Evolutionary conservation across 305 asterid genomes (phyloP), one percentile per base, ranked within the genome.

Genomic region (Fraxinus sp.): DNA sequence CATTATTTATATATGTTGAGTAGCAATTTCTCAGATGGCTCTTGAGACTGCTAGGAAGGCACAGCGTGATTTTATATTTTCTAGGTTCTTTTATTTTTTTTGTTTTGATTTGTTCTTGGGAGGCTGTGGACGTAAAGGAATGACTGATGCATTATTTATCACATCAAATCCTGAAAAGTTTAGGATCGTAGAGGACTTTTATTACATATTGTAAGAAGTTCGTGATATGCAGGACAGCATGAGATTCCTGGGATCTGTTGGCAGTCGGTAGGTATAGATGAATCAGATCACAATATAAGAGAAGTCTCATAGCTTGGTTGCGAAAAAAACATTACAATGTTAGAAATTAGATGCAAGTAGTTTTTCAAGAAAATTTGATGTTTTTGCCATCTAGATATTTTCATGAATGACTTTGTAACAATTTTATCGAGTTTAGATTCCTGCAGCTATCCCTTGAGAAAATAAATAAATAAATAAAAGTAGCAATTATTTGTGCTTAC

Each of bases 401-500:
- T 80, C 22, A 16, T 18, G 62, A 78, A 41, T 81, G 62, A 41
- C 16, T 49, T 70, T 35, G 6, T 66, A 64, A 22, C 81, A 68
- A 11, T 79, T 9, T 77, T 24, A 49, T 43, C 37, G 75, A 57
- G 28, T 30, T 55, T 52, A 68, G n/a, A 30, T 68, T 78, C 82
- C n/a, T 80, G 72, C 35, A n/a, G 64, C 30, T 39, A 35, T 62
- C 79, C 77, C 43, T 62, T 57, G 62, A 39, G 52, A 71, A 9
- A 41, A 30, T 22, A 11, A 18, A 57, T 2, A 2, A 43, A 11
- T 3, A 0, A 4, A 49, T 64, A 9, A 3, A 24, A 28, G 0
- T 26, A 24, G 33, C 74, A 26, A 66, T 7, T 59, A 20, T 59
- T n/a, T 20, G 28, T 59, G 70, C 70, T 59, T 59, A 59, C 70